These are phyloP conservation scores for Penicillium manginii DNA, from an alignment of 495 filamentous ascomycete species.

Conservation along the genomic window DNA sequence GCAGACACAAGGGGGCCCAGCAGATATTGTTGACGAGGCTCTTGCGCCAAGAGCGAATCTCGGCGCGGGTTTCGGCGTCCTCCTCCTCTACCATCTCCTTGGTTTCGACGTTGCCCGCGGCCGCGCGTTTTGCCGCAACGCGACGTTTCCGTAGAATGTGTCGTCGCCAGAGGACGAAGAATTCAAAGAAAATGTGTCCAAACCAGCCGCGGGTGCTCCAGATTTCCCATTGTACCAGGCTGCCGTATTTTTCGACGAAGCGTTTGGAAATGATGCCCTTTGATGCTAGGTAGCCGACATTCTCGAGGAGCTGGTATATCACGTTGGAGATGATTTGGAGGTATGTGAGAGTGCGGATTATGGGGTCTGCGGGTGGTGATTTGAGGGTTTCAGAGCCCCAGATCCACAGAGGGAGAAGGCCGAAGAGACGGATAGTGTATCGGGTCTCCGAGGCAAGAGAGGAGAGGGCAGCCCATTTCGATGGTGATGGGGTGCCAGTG, in stretches of 20 bases:
- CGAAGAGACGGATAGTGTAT: slow-evolving; percentile 78
- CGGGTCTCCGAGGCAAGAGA: slow-evolving; percentile 68
- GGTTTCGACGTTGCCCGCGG: slow-evolving; percentile 19
- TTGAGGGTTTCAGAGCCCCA: slow-evolving; percentile 64
- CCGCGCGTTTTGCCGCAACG: slow-evolving; percentile 20
- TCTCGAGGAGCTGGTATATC: slow-evolving; percentile 80
- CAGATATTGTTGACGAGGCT: slow-evolving; percentile 53
- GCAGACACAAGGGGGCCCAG: slow-evolving; percentile 68
- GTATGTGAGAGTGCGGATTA: slow-evolving; percentile 58
- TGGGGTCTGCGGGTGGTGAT: slow-evolving; percentile 48
- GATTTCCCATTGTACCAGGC: slow-evolving; percentile 58
- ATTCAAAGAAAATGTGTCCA: slow-evolving; percentile 74
- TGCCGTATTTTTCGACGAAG: slow-evolving; percentile 61
- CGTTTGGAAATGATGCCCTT: slow-evolving; percentile 55
- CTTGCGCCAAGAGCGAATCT: slow-evolving; percentile 49
- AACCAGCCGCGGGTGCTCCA: slow-evolving; percentile 85
- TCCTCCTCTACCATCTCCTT: slow-evolving; percentile 41
- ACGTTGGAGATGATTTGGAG: slow-evolving; percentile 70
- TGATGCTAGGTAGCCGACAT: slow-evolving; percentile 73
- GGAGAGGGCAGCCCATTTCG: slow-evolving; percentile 55
- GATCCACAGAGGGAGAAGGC: slow-evolving; percentile 73
- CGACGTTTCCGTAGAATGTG: slow-evolving; percentile 39
- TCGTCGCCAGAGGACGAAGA: slow-evolving; percentile 64
- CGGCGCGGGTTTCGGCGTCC: slow-evolving; percentile 41
- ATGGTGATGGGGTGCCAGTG: slow-evolving; percentile 40